Base-by-base conservation (phyloP, 345 rosid genomes). In the Salix koriyanagi region DNA sequence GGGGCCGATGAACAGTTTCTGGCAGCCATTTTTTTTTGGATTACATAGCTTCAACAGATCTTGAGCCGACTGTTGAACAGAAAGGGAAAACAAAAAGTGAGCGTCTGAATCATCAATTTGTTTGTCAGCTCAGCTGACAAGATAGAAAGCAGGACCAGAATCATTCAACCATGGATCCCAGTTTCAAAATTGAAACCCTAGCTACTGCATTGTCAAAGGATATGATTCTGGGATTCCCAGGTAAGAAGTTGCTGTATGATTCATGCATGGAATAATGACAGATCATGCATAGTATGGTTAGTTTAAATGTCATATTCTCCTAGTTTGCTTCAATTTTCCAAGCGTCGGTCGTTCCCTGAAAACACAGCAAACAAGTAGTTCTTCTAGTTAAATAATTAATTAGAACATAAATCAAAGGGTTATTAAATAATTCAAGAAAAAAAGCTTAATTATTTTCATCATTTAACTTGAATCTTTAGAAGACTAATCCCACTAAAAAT, bases 401-500 rank as follows among this genome's bases (percentile, higher is more conserved):
- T 21, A 56, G 61, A 8, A 1, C 10, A 0, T 23, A 56, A 8
- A 36, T 36, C 6, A 36, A 7, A 21, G 25, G 6, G 12, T 1
- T n/a, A 6, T 11, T n/a, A 58, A n/a, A 58, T 10, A 4, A 58
- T 19, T 58, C 0, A 58, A 58, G 37, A 36, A 42, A 42, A 41
- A 42, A 11, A n/a, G n/a, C 14, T 2, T 2, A 10, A 42, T 11
- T 42, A 42, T 42, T 42, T 42, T 11, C 9, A 58, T n/a, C 5
- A 23, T n/a, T 7, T 21, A 54, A 56, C 26, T 72, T 25, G 23
- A 58, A 41, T 25, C 2, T 8, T 16, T 23, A 39, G 19, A 39
- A 42, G 75, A 73, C 6, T 44, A 67, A 65, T 26, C 56, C 80
- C 72, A 72, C 65, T 54, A 42, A 11, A 42, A 10, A 3, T 42